These are phyloP conservation scores for Dicorynia guianensis DNA, from an alignment of 306 rosid genomes.

Conservation along the genomic window DNA sequence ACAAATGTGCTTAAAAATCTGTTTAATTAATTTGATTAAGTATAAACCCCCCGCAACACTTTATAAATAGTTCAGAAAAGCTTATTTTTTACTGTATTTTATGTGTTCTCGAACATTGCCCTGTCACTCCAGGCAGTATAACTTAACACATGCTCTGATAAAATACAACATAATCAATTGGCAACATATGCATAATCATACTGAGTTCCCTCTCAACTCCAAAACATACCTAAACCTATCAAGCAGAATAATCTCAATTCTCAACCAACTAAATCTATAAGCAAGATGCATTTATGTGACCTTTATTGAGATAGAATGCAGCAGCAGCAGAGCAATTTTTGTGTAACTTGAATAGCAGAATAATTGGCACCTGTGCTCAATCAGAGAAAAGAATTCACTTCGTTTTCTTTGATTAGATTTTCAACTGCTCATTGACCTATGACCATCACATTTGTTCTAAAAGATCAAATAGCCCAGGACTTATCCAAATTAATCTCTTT, in stretches of 20 bases:
- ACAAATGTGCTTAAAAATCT: neutral
- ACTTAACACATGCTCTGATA: neutral
- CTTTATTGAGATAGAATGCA: neutral
- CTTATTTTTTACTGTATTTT: neutral
- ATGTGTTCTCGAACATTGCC: neutral
- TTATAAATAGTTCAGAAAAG: neutral
- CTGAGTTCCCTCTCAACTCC: neutral
- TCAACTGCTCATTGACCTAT: neutral
- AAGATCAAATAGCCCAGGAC: neutral
- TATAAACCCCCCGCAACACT: neutral
- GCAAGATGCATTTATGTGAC: neutral
- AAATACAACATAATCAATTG: slow-evolving; percentile 3
- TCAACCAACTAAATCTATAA: neutral
- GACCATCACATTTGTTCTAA: slow-evolving; percentile 1
- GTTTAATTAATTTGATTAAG: neutral
- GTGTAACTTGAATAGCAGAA: neutral
- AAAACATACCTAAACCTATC: neutral
- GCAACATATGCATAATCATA: neutral
- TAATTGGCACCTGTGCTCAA: neutral
- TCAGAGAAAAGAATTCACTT: neutral
- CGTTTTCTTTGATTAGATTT: neutral
- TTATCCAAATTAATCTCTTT: neutral
- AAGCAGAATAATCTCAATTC: slow-evolving; percentile 18
- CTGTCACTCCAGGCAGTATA: neutral
- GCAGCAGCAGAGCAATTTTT: neutral